These are phyloP conservation scores for Cunninghamia lanceolata DNA, from an alignment of 75 land plant species.

Conservation along the genomic window DNA sequence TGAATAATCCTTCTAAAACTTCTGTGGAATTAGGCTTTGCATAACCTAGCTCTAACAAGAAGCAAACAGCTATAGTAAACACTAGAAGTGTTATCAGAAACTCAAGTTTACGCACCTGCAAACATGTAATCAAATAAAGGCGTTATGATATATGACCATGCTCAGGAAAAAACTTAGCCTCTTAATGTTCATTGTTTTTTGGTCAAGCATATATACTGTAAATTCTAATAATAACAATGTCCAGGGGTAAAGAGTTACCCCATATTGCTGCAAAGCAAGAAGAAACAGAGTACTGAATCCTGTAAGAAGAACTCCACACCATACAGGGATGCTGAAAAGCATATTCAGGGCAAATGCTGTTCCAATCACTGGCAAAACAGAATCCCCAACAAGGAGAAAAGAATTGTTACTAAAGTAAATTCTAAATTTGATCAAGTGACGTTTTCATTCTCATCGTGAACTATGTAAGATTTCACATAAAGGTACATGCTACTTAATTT, in stretches of 20 bases:
- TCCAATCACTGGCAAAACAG: constrained; percentile 59
- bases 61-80: constrained; percentile 71
- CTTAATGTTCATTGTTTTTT: not conserved
- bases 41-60: constrained; percentile 72
- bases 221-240: constrained; percentile 3
- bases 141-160: not conserved
- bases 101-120: constrained; percentile 86
- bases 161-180: not conserved
- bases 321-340: constrained; percentile 82
- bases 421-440: not conserved
- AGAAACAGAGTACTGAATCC: constrained; percentile 75
- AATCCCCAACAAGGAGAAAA: not conserved
- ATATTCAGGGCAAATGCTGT: constrained; percentile 88
- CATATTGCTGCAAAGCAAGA: constrained; percentile 77
- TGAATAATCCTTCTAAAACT: constrained; percentile 72
- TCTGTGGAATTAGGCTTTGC: constrained; percentile 75
- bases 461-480: not conserved
- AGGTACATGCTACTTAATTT: not conserved
- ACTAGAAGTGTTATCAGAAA: constrained; percentile 71
- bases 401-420: not conserved
- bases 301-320: constrained; percentile 85
- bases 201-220: not conserved
- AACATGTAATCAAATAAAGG: not conserved
- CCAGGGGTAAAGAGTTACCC: constrained; percentile 33
- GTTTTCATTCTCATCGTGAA: not conserved